Base-by-base conservation (phyloP, 2,329 filamentous ascomycete genomes). In the Immersiporthe knoxdaviesiana region DNA sequence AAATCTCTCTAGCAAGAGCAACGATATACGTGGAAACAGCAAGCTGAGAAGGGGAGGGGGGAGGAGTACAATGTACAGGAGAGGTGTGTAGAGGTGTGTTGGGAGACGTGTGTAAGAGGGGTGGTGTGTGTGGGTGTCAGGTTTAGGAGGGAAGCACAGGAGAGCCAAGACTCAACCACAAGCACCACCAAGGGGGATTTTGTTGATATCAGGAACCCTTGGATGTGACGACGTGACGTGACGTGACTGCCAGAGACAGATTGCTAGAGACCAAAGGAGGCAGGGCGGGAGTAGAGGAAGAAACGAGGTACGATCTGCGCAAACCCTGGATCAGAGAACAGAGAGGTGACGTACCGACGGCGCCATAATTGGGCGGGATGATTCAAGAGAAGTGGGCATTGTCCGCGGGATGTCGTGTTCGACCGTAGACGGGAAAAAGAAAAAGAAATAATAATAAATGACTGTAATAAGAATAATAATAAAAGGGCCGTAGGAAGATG, bases 341-440 rank as follows among this genome's bases (percentile, higher is more conserved):
- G 66, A 68, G 61, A 63, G 63, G 71, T 70, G 71, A 86, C 87
- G 67, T 87, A 89, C 87, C 76, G 87, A 88, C 62, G 86, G 84
- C 70, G 85, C 85, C 87, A 89, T 88, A 77, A 89, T 89, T 74
- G 87, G 87, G 77, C 86, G 85, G 66, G 85, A 82, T 59, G 87
- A 89, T 68, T 89, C 87, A 69, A 88, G 75, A n/a, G 87, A 89
- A 71, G 82, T 78, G 77, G 86, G 85, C 87, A 89, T 89, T 89
- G 68, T 73, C 76, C 50, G 61, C 27, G 30, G 61, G 21, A 14
- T 44, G 59, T 24, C 24, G 50, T 32, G 54, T 37, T 32, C 54
- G 16, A 59, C 54, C 5, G 52, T 27, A 7, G 54, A 56, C 30
- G 7, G n/a, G 14, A 32, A 21, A 30, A n/a, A 32, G 39, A 8